Conservation (phyloP, 805 yeast genomes). For the Torulaspora quercuum region DNA sequence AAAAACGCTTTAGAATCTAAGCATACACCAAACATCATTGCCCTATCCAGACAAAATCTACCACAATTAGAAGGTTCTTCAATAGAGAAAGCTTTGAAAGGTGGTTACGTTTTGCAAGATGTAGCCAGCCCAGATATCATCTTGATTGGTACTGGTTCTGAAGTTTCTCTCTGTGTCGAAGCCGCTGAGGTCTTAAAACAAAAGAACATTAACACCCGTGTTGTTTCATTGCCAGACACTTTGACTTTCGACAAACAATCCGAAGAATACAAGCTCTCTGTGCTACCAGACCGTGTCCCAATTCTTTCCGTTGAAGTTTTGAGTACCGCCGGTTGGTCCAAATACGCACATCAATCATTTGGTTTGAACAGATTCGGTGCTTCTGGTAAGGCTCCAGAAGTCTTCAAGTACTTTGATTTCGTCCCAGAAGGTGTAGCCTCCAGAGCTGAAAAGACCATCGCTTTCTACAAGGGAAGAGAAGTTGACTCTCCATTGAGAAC, state of each 20-base stretch:
- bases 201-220: constrained; percentile 59
- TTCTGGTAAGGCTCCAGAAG: constrained; percentile 81
- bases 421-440: constrained; percentile 89
- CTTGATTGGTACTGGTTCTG: constrained; percentile 91
- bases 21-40: constrained; percentile 68
- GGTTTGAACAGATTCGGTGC: constrained; percentile 97
- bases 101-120: constrained; percentile 80
- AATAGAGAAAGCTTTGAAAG: constrained; percentile 86
- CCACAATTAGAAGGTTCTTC: constrained; percentile 93
- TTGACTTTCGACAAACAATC: constrained; percentile 83
- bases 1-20: constrained; percentile 57
- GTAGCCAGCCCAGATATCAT: constrained; percentile 63
- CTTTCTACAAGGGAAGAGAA: constrained; percentile 75
- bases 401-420: constrained; percentile 83
- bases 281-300: constrained; percentile 94
- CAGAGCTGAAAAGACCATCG: constrained; percentile 75
- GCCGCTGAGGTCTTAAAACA: constrained; percentile 69
- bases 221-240: constrained; percentile 93
- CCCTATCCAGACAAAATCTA: constrained; percentile 80
- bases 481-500: constrained; percentile 71
- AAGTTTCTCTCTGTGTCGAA: constrained; percentile 73
- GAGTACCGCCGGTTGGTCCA: constrained; percentile 88
- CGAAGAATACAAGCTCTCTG: constrained; percentile 72
- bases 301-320: constrained; percentile 90
- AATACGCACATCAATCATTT: constrained; percentile 93